Percentiles rank a stretch among this genome's conserved stretches.
Evolutionary conservation across 257 asterid species (phyloP).

Genomic region (Paraleonurus japonicus): DNA sequence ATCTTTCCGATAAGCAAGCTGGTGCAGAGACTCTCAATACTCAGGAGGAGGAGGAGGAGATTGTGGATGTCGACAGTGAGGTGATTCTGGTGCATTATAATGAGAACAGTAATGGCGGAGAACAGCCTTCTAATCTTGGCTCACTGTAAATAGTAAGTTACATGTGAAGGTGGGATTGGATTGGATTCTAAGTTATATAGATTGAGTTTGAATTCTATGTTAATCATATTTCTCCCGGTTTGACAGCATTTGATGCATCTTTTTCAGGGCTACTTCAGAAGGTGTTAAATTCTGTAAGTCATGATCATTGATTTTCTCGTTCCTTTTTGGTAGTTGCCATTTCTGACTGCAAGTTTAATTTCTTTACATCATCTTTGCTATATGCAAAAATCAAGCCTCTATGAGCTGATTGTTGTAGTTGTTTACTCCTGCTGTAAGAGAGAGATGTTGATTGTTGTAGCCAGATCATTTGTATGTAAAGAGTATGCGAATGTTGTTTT

Average conservation of each 20-base stretch:
- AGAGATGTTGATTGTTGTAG: no score
- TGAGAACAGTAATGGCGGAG: slow-evolving; percentile 26
- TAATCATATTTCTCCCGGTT: background rate
- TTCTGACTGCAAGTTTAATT: slow-evolving; percentile 21
- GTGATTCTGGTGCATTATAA: slow-evolving; percentile 18
- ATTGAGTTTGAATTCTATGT: slow-evolving; percentile 1
- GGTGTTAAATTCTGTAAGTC: slow-evolving; percentile 24
- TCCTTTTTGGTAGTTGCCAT: slow-evolving; percentile 12
- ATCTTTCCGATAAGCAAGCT: slow-evolving; percentile 24
- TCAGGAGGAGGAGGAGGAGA: slow-evolving; percentile 24
- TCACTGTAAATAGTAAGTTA: slow-evolving; percentile 12
- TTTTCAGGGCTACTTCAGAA: background rate
- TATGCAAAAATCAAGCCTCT: background rate
- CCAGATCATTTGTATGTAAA: background rate
- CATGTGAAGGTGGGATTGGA: slow-evolving; percentile 19
- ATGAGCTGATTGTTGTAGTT: background rate
- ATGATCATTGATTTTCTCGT: slow-evolving; percentile 14
- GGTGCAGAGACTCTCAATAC: slow-evolving; percentile 21
- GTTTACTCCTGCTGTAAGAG: background rate
- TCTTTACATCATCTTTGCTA: slow-evolving; percentile 1
- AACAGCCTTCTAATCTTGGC: slow-evolving; percentile 20
- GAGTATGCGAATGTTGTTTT: background rate
- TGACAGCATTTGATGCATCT: slow-evolving; percentile 12
- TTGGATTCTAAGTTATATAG: background rate
- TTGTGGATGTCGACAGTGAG: slow-evolving; percentile 28